Evolutionary conservation across 2,329 filamentous ascomycete genomes (phyloP), one percentile per base, ranked within the genome.

Genomic region (Arachnopeziza araneosa): DNA sequence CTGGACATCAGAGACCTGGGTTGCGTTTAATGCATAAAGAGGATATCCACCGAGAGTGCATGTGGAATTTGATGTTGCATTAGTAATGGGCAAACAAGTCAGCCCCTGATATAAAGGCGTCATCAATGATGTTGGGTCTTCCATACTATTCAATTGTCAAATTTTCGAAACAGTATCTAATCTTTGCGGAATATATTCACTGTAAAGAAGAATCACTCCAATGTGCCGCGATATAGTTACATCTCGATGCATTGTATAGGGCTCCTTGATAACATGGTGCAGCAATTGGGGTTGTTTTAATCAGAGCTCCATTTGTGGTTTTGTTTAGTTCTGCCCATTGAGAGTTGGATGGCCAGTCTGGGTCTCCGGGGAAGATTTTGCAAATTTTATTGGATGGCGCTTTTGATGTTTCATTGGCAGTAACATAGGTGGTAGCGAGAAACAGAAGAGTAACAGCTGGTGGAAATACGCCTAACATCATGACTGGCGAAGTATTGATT

Each of bases 1-100:
- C 59, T 68, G 67, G 5, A 70, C 68, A 60, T 70, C 61, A 5
- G 56, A 52, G 1, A 59, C 59, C 57, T 24, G 59, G 21, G 63
- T 68, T 10, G 67, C 67, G 63, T 70, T 69, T 14, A 78, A 67
- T 49, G 76, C 74, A 63, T 74, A 76, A n/a, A 73, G 64, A n/a
- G 76, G 75, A 68, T 77, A 75, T 60, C 75, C 75, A n/a, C 61
- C 67, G 54, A 68, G 56, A 60, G 69, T 75, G 60, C 77, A 83
- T 0, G 76, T 71, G 50, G 66, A 57, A 8, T 64, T 62, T 1
- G 71, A 63, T 57, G 76, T 64, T 1, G 80, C 80, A 50, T 82
- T 80, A 83, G 14, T 78, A 76, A 69, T 79, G 78, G 66, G 83
- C 80, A 60, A 75, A 75, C 68, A 73, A 81, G 55, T 79, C 77